Percentiles rank a stretch among this genome's conserved stretches.
These are phyloP conservation scores for Ustilago tritici DNA, from an alignment of 1,284 basidiomycete genomes.

Conservation along the genomic window DNA sequence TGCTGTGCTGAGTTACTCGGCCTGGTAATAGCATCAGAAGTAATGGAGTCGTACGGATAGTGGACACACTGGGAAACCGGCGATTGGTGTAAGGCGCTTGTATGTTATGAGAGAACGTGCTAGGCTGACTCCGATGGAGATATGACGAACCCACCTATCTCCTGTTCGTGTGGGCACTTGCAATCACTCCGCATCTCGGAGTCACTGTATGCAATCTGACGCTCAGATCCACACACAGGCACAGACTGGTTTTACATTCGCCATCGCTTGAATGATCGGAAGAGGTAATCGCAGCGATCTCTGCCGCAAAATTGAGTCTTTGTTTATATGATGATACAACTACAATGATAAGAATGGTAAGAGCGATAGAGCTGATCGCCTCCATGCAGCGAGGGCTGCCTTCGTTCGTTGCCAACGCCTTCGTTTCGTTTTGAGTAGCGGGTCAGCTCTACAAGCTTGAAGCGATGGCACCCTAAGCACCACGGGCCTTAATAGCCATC, in stretches of 20 bases:
- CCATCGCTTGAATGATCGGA: background rate
- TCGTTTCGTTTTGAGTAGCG: background rate
- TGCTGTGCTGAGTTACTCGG: too few species aligned
- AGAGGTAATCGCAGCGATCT: background rate
- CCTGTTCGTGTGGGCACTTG: too few species aligned
- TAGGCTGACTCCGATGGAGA: too few species aligned
- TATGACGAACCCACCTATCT: too few species aligned
- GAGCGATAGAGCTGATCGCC: background rate
- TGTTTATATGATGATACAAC: background rate
- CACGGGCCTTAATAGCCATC: conserved; percentile 66
- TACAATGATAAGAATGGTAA: background rate
- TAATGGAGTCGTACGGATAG: too few species aligned
- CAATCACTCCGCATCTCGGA: too few species aligned
- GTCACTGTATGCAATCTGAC: too few species aligned
- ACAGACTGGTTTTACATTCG: background rate
- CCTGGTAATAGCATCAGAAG: too few species aligned
- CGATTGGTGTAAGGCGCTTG: too few species aligned
- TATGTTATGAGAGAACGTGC: too few species aligned
- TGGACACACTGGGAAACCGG: too few species aligned
- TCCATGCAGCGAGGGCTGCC: background rate
- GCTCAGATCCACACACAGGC: background rate
- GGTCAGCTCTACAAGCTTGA: background rate
- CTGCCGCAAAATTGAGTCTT: background rate
- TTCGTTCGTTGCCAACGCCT: background rate
- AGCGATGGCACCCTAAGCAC: conserved; percentile 34